Evolutionary conservation across 1,284 basidiomycete genomes (phyloP).

Genomic region (Microbotryomycetes sp.): DNA sequence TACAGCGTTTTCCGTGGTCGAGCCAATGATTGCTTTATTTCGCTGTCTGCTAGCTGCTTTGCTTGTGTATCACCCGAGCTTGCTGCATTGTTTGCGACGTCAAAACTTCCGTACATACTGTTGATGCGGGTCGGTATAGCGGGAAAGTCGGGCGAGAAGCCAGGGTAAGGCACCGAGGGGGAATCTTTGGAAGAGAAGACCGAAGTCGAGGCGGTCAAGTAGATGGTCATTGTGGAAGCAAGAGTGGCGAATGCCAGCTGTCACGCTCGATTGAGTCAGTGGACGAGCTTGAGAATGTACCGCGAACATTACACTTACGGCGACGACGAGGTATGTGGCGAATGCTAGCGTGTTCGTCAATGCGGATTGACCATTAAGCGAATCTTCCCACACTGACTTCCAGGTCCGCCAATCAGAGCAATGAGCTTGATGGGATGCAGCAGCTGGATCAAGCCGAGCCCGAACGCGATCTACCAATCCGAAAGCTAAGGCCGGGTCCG

Average conservation of each 20-base stretch:
- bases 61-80: neutral
- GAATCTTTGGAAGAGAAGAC: slow-evolving; percentile 81
- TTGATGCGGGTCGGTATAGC: neutral
- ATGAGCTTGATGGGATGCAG: too few relatives aligned
- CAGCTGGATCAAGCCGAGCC: too few relatives aligned
- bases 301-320: slow-evolving; percentile 51
- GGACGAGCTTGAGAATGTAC: neutral
- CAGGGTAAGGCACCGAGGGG: slow-evolving; percentile 14
- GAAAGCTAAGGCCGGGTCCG: too few relatives aligned
- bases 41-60: neutral
- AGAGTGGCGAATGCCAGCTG: slow-evolving; percentile 64
- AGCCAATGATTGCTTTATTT: slow-evolving; percentile 2
- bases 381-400: slow-evolving; percentile 22
- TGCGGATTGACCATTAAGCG: slow-evolving; percentile 41
- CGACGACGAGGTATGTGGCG: slow-evolving; percentile 61
- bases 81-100: neutral
- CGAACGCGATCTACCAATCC: too few relatives aligned
- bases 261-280: neutral
- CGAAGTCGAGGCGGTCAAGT: slow-evolving; percentile 77
- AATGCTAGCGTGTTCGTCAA: slow-evolving; percentile 55
- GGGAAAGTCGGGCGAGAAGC: slow-evolving; percentile 9
- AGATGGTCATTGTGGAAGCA: slow-evolving; percentile 73
- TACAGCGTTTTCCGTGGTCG: slow-evolving; percentile 62
- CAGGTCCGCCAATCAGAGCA: slow-evolving; percentile 33
- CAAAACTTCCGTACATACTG: neutral